Conservation (phyloP, 345 rosid genomes). For the Rhodomyrtus tomentosa region DNA sequence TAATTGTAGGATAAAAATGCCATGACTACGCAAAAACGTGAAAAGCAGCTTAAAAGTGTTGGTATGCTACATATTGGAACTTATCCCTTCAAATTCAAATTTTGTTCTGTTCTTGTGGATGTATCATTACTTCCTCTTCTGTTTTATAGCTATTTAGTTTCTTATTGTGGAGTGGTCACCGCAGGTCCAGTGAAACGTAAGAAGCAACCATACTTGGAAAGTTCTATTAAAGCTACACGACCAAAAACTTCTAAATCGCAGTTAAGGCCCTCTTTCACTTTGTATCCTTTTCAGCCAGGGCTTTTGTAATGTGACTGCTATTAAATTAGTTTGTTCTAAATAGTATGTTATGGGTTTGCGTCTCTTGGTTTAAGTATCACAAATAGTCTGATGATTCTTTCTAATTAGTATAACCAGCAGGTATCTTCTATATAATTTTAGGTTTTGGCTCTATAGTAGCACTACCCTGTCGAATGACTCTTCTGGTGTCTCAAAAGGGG, state of each 20-base stretch:
- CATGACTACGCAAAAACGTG: conserved; percentile 32
- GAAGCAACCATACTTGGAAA: conserved; percentile 36
- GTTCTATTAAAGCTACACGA: conserved; percentile 33
- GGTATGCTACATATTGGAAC: conserved; percentile 26
- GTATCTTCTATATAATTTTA: background rate
- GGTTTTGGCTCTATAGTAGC: background rate
- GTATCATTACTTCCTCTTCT: background rate
- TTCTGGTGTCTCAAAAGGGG: background rate
- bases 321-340: background rate
- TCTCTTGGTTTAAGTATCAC: background rate
- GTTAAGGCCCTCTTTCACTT: conserved; percentile 30
- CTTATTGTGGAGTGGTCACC: background rate
- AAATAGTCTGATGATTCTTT: background rate
- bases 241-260: conserved; percentile 42
- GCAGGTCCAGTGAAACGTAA: conserved; percentile 76
- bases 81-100: background rate
- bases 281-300: background rate
- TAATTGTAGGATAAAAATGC: conserved; percentile 40
- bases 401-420: background rate
- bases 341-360: background rate
- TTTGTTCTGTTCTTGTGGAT: conserved; percentile 1
- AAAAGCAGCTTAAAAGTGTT: conserved; percentile 41
- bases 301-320: background rate
- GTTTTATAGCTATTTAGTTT: background rate
- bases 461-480: background rate